A percentile compares a stretch with the other conserved stretches of the same genome.
phyloP scores from a whole-genome alignment of 192 early-diverging fungal species.

The Entomortierella beljakovae region DNA sequence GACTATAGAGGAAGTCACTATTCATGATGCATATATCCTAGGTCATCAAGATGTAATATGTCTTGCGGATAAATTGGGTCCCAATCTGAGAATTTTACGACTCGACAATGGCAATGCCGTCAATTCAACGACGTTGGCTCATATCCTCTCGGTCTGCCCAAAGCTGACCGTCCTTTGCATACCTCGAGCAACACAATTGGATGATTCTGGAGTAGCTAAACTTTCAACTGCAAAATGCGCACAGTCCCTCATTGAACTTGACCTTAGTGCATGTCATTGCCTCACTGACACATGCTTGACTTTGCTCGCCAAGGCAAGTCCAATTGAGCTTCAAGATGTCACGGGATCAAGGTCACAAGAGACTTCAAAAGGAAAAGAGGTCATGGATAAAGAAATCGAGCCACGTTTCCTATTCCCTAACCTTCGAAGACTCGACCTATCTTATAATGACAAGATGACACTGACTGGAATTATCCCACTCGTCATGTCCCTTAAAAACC shows the following conservation, averaged over 20 bases:
- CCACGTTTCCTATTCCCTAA: conserved; percentile 17
- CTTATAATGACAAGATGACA: conserved; percentile 44
- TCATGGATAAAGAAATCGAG: conserved; percentile 1
- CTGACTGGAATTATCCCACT: conserved; percentile 39
- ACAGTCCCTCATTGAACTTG: conserved; percentile 19
- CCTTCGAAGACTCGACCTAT: conserved; percentile 42
- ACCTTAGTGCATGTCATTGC: conserved; percentile 32
- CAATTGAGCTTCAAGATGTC: not conserved
- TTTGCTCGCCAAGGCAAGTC: conserved; percentile 4
- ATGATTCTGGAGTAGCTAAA: conserved; percentile 24
- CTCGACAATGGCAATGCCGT: conserved; percentile 31
- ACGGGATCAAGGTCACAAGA: not conserved
- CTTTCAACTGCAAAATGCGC: conserved; percentile 30
- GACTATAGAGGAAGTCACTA: conserved; percentile 36
- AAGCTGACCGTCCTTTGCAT: conserved; percentile 29
- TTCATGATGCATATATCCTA: conserved; percentile 22
- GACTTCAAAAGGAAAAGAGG: conserved; percentile 13
- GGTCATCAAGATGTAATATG: conserved; percentile 20
- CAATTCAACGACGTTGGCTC: conserved; percentile 20
- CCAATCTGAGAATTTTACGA: conserved; percentile 8
- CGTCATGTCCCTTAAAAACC: conserved; percentile 37
- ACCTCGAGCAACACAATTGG: conserved; percentile 32
- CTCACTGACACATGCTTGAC: conserved; percentile 35
- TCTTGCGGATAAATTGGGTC: conserved; percentile 24
- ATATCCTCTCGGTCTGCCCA: conserved; percentile 26